Conservation (phyloP, 805 yeast species). For the Clavispora carvajalis region DNA sequence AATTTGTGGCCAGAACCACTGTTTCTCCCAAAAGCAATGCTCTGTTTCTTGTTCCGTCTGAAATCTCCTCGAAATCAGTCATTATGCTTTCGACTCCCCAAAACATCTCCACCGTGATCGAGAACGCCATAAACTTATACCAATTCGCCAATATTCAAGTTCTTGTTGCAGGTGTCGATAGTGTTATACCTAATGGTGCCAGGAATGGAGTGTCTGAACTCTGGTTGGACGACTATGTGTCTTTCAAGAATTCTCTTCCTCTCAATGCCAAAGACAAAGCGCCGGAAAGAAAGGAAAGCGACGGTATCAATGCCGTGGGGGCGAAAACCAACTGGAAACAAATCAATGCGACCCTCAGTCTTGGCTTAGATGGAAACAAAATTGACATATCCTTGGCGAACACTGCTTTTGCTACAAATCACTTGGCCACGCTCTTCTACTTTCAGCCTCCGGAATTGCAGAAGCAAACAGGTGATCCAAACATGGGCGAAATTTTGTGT, state of each 20-base stretch:
- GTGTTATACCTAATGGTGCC: conserved; percentile 27
- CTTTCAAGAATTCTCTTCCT: conserved; percentile 14
- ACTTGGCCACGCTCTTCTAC: conserved; percentile 32
- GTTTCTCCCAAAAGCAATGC: conserved; percentile 6
- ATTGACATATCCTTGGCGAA: conserved; percentile 32
- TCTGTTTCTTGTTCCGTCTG: conserved; percentile 4
- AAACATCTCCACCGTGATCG: conserved; percentile 25
- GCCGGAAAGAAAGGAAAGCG: conserved; percentile 23
- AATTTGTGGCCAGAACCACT: conserved; percentile 12
- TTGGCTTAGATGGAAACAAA: conserved; percentile 13
- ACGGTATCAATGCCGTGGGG: conserved; percentile 30
- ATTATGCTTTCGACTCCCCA: conserved; percentile 34
- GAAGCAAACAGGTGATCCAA: conserved; percentile 3
- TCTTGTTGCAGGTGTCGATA: conserved; percentile 38
- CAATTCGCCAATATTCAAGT: conserved; percentile 27
- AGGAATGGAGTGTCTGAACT: conserved; percentile 34
- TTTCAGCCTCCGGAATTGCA: conserved; percentile 15
- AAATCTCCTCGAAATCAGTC: conserved; percentile 23
- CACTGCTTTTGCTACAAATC: conserved; percentile 33
- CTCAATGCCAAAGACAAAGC: conserved; percentile 22
- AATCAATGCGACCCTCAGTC: conserved; percentile 20
- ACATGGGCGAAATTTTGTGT: conserved; percentile 27
- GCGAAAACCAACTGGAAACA: conserved; percentile 37
- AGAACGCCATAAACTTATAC: conserved; percentile 22
- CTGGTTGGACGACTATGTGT: conserved; percentile 29